phyloP scores from a whole-genome alignment of 441 rosid species.

The Macaranga tanarius region DNA sequence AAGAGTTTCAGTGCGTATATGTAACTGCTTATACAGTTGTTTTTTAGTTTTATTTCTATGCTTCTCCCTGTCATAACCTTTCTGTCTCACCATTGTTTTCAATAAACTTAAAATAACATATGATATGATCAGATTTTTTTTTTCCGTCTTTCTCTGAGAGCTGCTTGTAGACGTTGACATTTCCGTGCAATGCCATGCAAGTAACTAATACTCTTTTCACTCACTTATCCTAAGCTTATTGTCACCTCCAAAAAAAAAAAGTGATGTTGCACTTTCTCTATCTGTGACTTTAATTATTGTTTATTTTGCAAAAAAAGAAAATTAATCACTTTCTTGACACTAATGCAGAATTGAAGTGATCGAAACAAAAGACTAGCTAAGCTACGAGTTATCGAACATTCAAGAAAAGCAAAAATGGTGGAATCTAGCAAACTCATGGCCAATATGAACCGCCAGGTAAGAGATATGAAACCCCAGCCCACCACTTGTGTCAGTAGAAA shows the following conservation, averaged over 20 bases:
- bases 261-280: neutral
- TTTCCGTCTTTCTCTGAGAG: slow-evolving; percentile 18
- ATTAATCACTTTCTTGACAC: neutral
- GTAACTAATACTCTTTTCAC: slow-evolving; percentile 1
- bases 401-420: slow-evolving; percentile 20
- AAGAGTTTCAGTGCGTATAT: neutral
- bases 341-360: slow-evolving; percentile 9
- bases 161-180: slow-evolving; percentile 33
- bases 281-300: neutral
- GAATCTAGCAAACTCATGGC: slow-evolving; percentile 1
- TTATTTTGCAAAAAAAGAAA: neutral
- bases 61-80: neutral
- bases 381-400: too few relatives aligned
- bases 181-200: slow-evolving; percentile 37
- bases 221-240: neutral
- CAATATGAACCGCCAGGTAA: slow-evolving; percentile 22
- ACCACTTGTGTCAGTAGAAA: neutral
- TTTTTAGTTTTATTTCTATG: neutral
- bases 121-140: neutral
- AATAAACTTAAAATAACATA: neutral
- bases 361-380: too few relatives aligned
- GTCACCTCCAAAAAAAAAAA: neutral
- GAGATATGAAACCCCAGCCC: neutral
- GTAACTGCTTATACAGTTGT: too few relatives aligned
- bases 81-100: neutral